These are phyloP conservation scores for Talaromyces sp. DNA, from an alignment of 2,329 filamentous ascomycete genomes.

Conservation along the genomic window DNA sequence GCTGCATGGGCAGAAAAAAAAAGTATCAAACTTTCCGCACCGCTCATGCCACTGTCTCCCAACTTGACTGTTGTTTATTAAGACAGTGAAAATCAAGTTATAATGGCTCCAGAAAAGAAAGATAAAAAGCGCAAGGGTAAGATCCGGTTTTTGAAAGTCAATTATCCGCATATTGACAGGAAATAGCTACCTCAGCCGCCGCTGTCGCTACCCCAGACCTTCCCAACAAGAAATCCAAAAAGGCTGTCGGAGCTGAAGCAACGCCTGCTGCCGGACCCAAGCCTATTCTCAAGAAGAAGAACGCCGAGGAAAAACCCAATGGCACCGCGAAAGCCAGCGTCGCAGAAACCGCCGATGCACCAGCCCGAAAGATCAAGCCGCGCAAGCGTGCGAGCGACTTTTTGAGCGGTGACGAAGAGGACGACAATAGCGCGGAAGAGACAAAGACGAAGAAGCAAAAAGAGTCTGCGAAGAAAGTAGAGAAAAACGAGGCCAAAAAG, in stretches of 20 bases:
- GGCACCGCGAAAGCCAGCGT: constrained; percentile 20
- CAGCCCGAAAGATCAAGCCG: constrained; percentile 38
- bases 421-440: constrained; percentile 27
- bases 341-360: constrained; percentile 30
- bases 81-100: constrained; percentile 13
- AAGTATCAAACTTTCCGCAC: constrained; percentile 4
- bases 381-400: constrained; percentile 50
- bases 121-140: constrained; percentile 55
- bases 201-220: constrained; percentile 40
- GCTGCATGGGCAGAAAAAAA: constrained; percentile 12
- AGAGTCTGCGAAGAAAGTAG: constrained; percentile 38
- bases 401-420: constrained; percentile 43
- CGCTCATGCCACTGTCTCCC: neutral
- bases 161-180: neutral
- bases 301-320: constrained; percentile 24
- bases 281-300: constrained; percentile 32
- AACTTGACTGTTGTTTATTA: neutral
- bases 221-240: constrained; percentile 61
- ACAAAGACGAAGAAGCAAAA: constrained; percentile 33
- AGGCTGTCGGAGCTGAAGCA: constrained; percentile 32
- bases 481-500: constrained; percentile 25
- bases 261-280: constrained; percentile 29
- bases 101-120: constrained; percentile 55
- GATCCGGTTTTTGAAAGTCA: neutral
- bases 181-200: constrained; percentile 30